Percentiles rank a stretch among this genome's conserved stretches.
These are phyloP conservation scores for Hanseniaspora osmophila DNA, from an alignment of 805 yeast genomes.

Conservation along the genomic window DNA sequence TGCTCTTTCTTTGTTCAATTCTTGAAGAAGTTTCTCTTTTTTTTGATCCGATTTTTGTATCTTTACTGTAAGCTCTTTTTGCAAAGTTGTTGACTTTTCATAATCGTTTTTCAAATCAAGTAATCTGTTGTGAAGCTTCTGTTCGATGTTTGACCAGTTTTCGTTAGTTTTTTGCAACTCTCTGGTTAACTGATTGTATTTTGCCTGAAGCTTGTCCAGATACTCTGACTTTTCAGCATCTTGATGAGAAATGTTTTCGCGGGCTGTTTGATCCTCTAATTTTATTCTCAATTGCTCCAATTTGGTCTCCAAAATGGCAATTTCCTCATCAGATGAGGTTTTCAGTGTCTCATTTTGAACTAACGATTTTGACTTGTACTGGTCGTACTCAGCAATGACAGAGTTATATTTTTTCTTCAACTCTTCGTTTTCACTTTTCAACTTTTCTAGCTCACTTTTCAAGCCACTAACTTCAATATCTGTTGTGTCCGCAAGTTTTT, in stretches of 20 bases:
- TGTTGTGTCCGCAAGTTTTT: conserved; percentile 27
- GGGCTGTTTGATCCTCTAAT: conserved; percentile 30
- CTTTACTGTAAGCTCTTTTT: conserved; percentile 4
- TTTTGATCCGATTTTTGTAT: neutral
- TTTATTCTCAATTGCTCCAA: conserved; percentile 55
- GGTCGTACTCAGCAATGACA: neutral
- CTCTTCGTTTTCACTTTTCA: neutral
- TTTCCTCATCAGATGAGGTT: conserved; percentile 29
- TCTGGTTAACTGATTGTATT: conserved; percentile 44
- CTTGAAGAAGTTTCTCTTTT: neutral
- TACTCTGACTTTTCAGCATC: conserved; percentile 1
- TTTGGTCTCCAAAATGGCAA: conserved; percentile 48
- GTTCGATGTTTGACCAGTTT: conserved; percentile 74
- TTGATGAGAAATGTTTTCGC: neutral
- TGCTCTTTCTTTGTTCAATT: conserved; percentile 1
- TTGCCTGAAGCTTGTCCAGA: conserved; percentile 24
- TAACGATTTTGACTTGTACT: conserved; percentile 11
- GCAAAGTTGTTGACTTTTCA: conserved; percentile 6
- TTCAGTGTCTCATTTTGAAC: conserved; percentile 13
- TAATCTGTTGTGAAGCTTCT: conserved; percentile 38
- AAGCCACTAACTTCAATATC: conserved; percentile 13
- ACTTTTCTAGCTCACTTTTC: conserved; percentile 7
- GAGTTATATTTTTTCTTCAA: neutral
- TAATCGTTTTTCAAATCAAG: conserved; percentile 31
- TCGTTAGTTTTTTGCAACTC: conserved; percentile 67